Percentiles rank a stretch among this genome's conserved stretches.
phyloP scores from a whole-genome alignment of 2,329 filamentous ascomycete species.

The Orbilia javanica region DNA sequence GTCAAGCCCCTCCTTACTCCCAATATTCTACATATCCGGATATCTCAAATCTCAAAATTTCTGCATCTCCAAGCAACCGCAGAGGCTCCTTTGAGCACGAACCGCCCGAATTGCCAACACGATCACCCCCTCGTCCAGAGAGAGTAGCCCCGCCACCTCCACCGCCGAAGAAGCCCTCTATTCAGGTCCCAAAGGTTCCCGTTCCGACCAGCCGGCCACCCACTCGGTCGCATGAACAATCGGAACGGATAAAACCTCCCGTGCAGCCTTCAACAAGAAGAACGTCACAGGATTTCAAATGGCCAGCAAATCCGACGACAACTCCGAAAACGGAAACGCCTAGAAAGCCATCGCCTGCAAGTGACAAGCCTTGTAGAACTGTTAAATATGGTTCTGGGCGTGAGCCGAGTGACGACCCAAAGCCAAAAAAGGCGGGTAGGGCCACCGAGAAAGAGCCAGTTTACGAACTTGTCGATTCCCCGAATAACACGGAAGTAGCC shows the following conservation, averaged over 20 bases:
- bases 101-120: slow-evolving; percentile 7
- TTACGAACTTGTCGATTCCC: slow-evolving; percentile 63
- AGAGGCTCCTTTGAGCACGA: slow-evolving; percentile 2
- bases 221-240: slow-evolving; percentile 7
- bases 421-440: slow-evolving; percentile 27
- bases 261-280: slow-evolving; percentile 29
- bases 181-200: slow-evolving; percentile 23
- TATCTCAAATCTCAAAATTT: slow-evolving; percentile 41
- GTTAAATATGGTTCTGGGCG: slow-evolving; percentile 29
- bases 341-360: slow-evolving; percentile 12
- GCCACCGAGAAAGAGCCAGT: slow-evolving; percentile 36
- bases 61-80: slow-evolving; percentile 4
- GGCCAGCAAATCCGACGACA: slow-evolving; percentile 44
- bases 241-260: slow-evolving; percentile 1
- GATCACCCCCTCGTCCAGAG: slow-evolving; percentile 23
- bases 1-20: slow-evolving; percentile 40
- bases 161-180: slow-evolving; percentile 46
- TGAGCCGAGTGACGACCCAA: slow-evolving; percentile 17
- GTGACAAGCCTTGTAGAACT: slow-evolving; percentile 24
- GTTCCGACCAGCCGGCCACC: neutral
- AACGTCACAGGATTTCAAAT: slow-evolving; percentile 44
- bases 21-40: slow-evolving; percentile 44
- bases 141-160: slow-evolving; percentile 29
- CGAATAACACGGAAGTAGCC: slow-evolving; percentile 67
- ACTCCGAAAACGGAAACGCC: slow-evolving; percentile 21